Percentiles rank a stretch among this genome's conserved stretches.
These are phyloP conservation scores for Aspergillus awamori DNA, from an alignment of 2,329 filamentous ascomycete genomes.

Conservation along the genomic window DNA sequence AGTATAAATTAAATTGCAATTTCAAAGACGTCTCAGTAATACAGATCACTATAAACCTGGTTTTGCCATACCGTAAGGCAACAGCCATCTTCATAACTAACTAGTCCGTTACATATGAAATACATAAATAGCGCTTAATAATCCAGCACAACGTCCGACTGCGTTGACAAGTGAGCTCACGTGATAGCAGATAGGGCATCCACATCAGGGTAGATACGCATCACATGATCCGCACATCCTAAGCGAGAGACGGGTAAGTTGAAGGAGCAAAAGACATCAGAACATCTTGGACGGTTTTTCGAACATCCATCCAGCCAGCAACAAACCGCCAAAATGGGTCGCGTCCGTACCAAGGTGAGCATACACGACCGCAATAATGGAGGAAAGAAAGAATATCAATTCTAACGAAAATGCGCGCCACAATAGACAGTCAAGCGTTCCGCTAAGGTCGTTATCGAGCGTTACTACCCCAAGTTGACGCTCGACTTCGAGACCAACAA, in stretches of 20 bases:
- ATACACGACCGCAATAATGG: not conserved
- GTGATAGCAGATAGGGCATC: not conserved
- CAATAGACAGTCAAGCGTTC: slow-evolving; percentile 72
- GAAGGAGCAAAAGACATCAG: slow-evolving; percentile 6
- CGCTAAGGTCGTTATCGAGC: slow-evolving; percentile 99
- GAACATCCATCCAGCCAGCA: slow-evolving; percentile 38
- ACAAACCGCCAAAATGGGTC: slow-evolving; percentile 52
- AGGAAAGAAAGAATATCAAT: not conserved
- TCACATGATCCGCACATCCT: slow-evolving; percentile 26
- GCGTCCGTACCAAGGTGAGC: slow-evolving; percentile 51
- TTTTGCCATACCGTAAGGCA: no score
- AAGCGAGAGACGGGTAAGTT: slow-evolving; percentile 26
- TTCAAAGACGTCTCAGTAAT: no score
- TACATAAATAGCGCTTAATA: slow-evolving; percentile 10
- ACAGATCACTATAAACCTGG: no score
- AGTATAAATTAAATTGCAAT: not conserved
- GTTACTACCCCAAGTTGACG: slow-evolving; percentile 95
- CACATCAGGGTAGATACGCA: not conserved
- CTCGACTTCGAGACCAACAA: slow-evolving; percentile 99
- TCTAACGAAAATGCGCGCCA: slow-evolving; percentile 5
- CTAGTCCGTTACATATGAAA: no score
- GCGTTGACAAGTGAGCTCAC: slow-evolving; percentile 4
- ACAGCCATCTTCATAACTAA: no score
- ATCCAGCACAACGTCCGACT: no score
- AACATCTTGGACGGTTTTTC: slow-evolving; percentile 15